Conservation (phyloP, 2,329 filamentous ascomycete species). For the Fusarium mexicanum region DNA sequence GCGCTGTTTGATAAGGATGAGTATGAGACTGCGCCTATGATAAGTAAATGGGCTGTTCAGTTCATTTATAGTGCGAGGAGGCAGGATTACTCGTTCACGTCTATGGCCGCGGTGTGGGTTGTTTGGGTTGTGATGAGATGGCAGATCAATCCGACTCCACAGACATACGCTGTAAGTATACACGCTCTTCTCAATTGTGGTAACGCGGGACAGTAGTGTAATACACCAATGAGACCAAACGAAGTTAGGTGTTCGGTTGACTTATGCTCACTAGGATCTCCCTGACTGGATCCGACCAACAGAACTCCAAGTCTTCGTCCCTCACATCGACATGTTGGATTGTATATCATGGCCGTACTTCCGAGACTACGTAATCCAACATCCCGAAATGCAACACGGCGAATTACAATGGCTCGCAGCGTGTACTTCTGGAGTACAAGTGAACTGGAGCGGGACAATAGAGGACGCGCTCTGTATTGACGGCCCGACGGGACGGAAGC, state of each 20-base stretch:
- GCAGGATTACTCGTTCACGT: constrained; percentile 12
- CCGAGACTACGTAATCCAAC: constrained; percentile 5
- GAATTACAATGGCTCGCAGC: constrained; percentile 13
- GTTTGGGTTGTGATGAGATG: constrained; percentile 14
- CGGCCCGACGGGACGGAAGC: background rate
- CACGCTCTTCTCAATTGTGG: no score
- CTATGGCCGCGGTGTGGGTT: constrained; percentile 15
- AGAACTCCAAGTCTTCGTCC: constrained; percentile 15
- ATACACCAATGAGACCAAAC: background rate
- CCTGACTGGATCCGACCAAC: constrained; percentile 15
- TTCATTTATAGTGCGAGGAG: constrained; percentile 19
- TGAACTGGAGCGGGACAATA: background rate
- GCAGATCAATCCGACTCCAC: constrained; percentile 14
- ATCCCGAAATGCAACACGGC: constrained; percentile 15
- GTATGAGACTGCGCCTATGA: constrained; percentile 17
- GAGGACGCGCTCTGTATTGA: constrained; percentile 5
- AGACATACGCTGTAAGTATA: constrained; percentile 14
- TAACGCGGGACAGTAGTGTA: no score
- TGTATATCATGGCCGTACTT: constrained; percentile 21
- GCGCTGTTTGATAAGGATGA: constrained; percentile 18
- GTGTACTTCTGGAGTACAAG: background rate
- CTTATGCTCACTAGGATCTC: background rate
- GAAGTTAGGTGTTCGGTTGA: no score
- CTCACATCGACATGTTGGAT: constrained; percentile 15
- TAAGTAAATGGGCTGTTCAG: constrained; percentile 28